Conservation (phyloP, 1,284 basidiomycete species). For the Omphalotus olearius region DNA sequence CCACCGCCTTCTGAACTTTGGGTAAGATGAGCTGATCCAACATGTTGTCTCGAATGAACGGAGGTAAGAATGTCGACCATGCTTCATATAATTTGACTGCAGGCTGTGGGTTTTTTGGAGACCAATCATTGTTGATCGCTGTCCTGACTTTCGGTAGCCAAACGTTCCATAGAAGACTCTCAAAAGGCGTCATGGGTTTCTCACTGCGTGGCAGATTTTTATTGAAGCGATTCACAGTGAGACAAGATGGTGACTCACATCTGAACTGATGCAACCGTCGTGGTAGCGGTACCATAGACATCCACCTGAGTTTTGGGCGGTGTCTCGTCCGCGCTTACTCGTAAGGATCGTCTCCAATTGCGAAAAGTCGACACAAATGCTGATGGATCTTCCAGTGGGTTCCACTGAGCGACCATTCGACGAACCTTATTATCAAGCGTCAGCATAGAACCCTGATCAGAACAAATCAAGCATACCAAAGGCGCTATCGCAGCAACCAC, state of each 20-base stretch:
- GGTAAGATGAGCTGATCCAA: slow-evolving; percentile 94
- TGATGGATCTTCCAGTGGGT: slow-evolving; percentile 66
- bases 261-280: slow-evolving; percentile 26
- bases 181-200: slow-evolving; percentile 89
- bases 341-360: slow-evolving; percentile 66
- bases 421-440: slow-evolving; percentile 38
- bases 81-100: slow-evolving; percentile 83
- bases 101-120: slow-evolving; percentile 65
- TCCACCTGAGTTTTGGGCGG: slow-evolving; percentile 45
- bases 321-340: slow-evolving; percentile 43
- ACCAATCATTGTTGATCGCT: slow-evolving; percentile 92
- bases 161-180: slow-evolving; percentile 88
- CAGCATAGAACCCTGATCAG: slow-evolving; percentile 5
- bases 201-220: slow-evolving; percentile 32
- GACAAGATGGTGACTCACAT: slow-evolving; percentile 30
- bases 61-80: slow-evolving; percentile 85
- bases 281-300: slow-evolving; percentile 47
- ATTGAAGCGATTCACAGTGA: slow-evolving; percentile 4
- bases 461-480: slow-evolving; percentile 38
- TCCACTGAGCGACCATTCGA: slow-evolving; percentile 64
- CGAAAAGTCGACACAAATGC: slow-evolving; percentile 62
- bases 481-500: slow-evolving; percentile 89
- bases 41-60: slow-evolving; percentile 91
- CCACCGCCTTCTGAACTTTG: slow-evolving; percentile 83
- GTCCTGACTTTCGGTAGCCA: slow-evolving; percentile 96